Conservation (phyloP, 2,329 filamentous ascomycete genomes). For the Talaromyces sp. region DNA sequence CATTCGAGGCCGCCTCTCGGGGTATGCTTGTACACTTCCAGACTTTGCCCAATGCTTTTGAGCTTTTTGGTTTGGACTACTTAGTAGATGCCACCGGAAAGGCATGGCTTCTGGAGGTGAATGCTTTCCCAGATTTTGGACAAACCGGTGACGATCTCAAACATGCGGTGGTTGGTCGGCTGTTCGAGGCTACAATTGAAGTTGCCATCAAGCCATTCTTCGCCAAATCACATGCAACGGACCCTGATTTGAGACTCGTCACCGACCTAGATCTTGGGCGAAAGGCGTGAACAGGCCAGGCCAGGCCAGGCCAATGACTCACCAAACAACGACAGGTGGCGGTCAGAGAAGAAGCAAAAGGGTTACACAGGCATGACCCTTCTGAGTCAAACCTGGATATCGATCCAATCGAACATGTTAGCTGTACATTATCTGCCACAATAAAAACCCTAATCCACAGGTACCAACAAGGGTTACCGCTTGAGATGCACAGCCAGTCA, state of each 20-base stretch:
- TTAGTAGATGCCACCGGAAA: conserved; percentile 64
- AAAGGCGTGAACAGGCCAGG: conserved; percentile 24
- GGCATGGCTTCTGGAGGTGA: conserved; percentile 82
- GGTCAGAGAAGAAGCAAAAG: neutral
- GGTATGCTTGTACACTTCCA: conserved; percentile 91
- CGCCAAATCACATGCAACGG: conserved; percentile 28
- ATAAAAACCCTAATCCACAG: neutral
- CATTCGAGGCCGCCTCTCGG: conserved; percentile 81
- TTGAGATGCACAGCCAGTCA: neutral
- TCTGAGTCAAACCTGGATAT: neutral
- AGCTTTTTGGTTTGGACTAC: conserved; percentile 89
- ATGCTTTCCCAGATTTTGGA: conserved; percentile 92
- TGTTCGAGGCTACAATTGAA: conserved; percentile 73
- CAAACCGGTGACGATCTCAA: conserved; percentile 79
- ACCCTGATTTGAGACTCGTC: conserved; percentile 37
- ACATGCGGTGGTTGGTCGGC: conserved; percentile 63
- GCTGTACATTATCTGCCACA: neutral
- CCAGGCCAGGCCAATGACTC: conserved; percentile 15
- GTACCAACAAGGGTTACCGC: neutral
- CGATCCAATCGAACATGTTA: neutral
- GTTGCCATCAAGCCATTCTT: conserved; percentile 69
- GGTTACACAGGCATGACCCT: neutral
- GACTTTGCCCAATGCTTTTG: conserved; percentile 80
- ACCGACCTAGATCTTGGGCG: conserved; percentile 42
- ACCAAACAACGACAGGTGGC: neutral